Evolutionary conservation across 1,284 basidiomycete species (phyloP).

Genomic region (Taiwanofungus camphoratus): DNA sequence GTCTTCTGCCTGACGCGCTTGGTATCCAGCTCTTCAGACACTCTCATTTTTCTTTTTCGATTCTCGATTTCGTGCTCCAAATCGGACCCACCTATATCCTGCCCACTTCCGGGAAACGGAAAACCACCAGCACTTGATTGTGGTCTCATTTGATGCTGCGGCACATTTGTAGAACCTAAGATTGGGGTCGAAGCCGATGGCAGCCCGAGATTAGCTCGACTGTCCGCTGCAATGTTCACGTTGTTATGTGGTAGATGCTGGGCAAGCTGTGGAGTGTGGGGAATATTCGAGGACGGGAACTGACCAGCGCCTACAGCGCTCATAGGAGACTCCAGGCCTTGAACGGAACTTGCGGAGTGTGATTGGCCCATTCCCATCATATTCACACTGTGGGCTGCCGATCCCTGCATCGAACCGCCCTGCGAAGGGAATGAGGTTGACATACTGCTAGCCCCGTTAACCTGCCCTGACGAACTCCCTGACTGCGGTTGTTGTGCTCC

Average conservation of each 20-base stretch:
- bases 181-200: conserved; percentile 4
- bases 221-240: conserved; percentile 12
- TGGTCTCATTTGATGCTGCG: conserved; percentile 1
- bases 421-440: no score
- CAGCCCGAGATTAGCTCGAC: conserved; percentile 6
- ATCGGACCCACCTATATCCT: conserved; percentile 15
- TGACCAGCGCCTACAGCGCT: not conserved
- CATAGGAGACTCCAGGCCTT: conserved; percentile 6
- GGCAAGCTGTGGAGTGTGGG: conserved; percentile 14
- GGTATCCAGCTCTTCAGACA: conserved; percentile 50
- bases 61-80: conserved; percentile 43
- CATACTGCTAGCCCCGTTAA: no score
- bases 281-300: conserved; percentile 11
- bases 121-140: conserved; percentile 3
- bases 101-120: not conserved
- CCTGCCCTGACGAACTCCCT: conserved; percentile 11
- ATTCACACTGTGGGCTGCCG: not conserved
- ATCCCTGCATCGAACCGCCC: conserved; percentile 26
- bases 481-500: conserved; percentile 12
- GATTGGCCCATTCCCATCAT: not conserved
- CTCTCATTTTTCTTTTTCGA: conserved; percentile 64
- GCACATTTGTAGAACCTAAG: not conserved
- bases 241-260: conserved; percentile 10
- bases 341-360: conserved; percentile 4
- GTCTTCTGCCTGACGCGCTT: conserved; percentile 69